Evolutionary conservation across 768 basidiomycete species (phyloP).

Genomic region (Rossbeevera mucosa): DNA sequence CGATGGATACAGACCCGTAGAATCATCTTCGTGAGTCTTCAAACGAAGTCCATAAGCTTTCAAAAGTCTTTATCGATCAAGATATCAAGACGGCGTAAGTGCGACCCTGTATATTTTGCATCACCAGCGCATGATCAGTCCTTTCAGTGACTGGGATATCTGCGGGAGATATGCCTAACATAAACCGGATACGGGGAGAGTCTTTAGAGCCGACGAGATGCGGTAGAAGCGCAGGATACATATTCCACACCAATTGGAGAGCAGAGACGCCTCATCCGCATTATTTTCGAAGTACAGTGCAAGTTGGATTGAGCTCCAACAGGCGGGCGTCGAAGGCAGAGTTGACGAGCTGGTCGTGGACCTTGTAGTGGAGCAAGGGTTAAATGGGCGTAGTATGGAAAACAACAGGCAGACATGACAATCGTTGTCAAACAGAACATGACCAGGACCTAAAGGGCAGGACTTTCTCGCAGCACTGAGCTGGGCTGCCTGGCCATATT

Average conservation of each 20-base stretch:
- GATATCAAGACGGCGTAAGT: too few species aligned
- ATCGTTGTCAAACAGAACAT: not conserved
- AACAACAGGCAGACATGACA: not conserved
- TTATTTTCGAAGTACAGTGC: not conserved
- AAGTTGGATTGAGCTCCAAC: not conserved
- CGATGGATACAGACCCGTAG: not conserved
- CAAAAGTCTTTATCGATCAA: not conserved
- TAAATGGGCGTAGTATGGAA: too few species aligned
- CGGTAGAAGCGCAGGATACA: not conserved
- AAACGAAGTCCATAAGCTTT: not conserved
- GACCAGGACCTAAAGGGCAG: not conserved
- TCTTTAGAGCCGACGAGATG: not conserved
- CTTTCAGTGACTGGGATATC: not conserved
- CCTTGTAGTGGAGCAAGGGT: too few species aligned
- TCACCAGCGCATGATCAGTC: not conserved
- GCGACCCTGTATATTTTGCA: not conserved
- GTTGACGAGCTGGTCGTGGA: too few species aligned
- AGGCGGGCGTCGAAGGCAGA: not conserved
- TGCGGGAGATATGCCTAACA: not conserved
- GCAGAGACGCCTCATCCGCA: not conserved
- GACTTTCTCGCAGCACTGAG: not conserved
- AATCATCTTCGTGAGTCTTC: not conserved
- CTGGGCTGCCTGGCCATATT: not conserved
- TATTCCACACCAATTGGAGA: not conserved
- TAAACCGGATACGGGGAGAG: not conserved